Evolutionary conservation across 2,329 filamentous ascomycete species (phyloP).

Genomic region (Byssoonygena ceratinophila): DNA sequence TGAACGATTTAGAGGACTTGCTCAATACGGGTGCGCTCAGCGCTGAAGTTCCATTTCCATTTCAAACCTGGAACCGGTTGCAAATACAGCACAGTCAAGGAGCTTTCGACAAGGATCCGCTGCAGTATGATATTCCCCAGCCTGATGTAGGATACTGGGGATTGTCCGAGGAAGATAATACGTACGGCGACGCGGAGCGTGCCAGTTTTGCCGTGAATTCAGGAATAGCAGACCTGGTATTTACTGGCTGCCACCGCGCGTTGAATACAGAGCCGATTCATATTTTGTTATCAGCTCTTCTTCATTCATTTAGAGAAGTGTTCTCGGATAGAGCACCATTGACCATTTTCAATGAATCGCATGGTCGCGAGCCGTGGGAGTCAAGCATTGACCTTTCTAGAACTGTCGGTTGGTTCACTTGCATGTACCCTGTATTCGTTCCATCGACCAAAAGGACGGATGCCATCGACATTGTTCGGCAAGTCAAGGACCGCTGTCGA

Average conservation of each 20-base stretch:
- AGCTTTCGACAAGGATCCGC: slow-evolving; percentile 8
- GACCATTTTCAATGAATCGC: slow-evolving; percentile 42
- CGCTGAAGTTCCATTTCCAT: background rate
- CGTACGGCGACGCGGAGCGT: background rate
- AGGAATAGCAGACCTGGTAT: background rate
- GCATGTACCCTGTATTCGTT: slow-evolving; percentile 34
- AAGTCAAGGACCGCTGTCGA: slow-evolving; percentile 33
- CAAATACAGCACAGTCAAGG: slow-evolving; percentile 22
- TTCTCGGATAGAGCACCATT: slow-evolving; percentile 32
- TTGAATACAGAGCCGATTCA: slow-evolving; percentile 31
- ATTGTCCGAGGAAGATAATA: background rate
- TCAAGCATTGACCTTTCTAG: slow-evolving; percentile 39
- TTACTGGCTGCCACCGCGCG: slow-evolving; percentile 26
- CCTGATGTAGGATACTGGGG: slow-evolving; percentile 10
- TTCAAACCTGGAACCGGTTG: slow-evolving; percentile 28
- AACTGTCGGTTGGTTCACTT: slow-evolving; percentile 45
- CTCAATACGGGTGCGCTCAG: slow-evolving; percentile 23
- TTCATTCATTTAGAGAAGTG: slow-evolving; percentile 36
- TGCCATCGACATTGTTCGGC: slow-evolving; percentile 26
- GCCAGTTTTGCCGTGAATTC: slow-evolving; percentile 23
- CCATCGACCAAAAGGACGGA: slow-evolving; percentile 15
- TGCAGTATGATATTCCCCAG: background rate
- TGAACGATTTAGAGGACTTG: slow-evolving; percentile 18
- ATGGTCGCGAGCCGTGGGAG: slow-evolving; percentile 40
- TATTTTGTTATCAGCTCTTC: slow-evolving; percentile 29